Conservation (phyloP, 2,329 filamentous ascomycete genomes). For the Fusarium cyanostomum region DNA sequence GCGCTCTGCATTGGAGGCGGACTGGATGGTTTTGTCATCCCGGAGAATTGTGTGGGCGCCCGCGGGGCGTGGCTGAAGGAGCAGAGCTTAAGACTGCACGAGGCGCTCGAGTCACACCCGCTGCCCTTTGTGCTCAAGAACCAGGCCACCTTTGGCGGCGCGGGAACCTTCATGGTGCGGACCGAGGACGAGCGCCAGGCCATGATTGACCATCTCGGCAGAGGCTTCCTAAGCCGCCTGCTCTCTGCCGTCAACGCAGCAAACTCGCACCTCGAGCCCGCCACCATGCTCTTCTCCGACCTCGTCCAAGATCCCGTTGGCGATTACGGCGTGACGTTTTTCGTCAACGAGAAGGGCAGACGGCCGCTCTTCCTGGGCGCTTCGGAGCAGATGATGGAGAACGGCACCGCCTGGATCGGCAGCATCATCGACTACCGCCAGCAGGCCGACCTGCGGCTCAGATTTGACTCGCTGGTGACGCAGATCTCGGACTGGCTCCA, state of each 20-base stretch:
- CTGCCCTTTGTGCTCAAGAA: slow-evolving; percentile 52
- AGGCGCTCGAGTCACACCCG: slow-evolving; percentile 31
- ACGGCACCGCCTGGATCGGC: slow-evolving; percentile 47
- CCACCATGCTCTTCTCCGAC: slow-evolving; percentile 45
- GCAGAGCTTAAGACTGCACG: slow-evolving; percentile 41
- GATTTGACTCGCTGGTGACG: slow-evolving; percentile 39
- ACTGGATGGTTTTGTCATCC: slow-evolving; percentile 34
- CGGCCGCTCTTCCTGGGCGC: slow-evolving; percentile 45
- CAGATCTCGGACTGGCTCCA: slow-evolving; percentile 43
- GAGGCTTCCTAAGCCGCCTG: slow-evolving; percentile 42
- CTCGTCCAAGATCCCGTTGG: slow-evolving; percentile 44
- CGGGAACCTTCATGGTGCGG: slow-evolving; percentile 48
- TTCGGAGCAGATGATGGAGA: slow-evolving; percentile 49
- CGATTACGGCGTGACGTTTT: slow-evolving; percentile 49
- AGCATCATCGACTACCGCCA: slow-evolving; percentile 47
- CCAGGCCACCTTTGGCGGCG: slow-evolving; percentile 51
- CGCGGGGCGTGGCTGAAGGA: slow-evolving; percentile 44
- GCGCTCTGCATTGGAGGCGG: slow-evolving; percentile 27
- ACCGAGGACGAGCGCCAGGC: slow-evolving; percentile 39
- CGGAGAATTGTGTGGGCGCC: slow-evolving; percentile 39
- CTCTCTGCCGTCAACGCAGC: slow-evolving; percentile 43
- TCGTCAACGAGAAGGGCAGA: slow-evolving; percentile 41
- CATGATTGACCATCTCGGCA: slow-evolving; percentile 40
- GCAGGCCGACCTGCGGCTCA: slow-evolving; percentile 43
- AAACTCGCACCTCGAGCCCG: slow-evolving; percentile 47